Percentiles rank a stretch among this genome's conserved stretches.
These are phyloP conservation scores for Teratosphaeria epicoccoides DNA, from an alignment of 2,329 filamentous ascomycete genomes.

Conservation along the genomic window DNA sequence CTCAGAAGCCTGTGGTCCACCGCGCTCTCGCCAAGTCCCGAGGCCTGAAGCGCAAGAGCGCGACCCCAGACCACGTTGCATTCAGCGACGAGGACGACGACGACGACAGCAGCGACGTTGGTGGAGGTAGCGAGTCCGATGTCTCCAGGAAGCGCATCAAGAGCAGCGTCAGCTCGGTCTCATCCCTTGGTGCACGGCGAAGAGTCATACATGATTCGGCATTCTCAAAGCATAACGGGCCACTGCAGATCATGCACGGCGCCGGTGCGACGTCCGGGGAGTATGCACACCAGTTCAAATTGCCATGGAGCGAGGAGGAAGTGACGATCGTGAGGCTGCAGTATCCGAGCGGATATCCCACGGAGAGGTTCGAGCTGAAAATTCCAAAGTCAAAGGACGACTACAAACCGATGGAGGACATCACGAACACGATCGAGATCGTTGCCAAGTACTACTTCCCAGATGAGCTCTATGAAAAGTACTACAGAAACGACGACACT, in stretches of 20 bases:
- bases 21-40: slow-evolving; percentile 4
- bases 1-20: not conserved
- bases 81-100: slow-evolving; percentile 26
- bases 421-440: slow-evolving; percentile 47
- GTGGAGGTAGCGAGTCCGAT: slow-evolving; percentile 24
- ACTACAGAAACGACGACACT: slow-evolving; percentile 56
- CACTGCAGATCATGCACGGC: slow-evolving; percentile 30
- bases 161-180: slow-evolving; percentile 24
- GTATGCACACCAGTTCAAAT: slow-evolving; percentile 37
- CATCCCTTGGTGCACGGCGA: slow-evolving; percentile 12
- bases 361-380: slow-evolving; percentile 57
- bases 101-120: slow-evolving; percentile 20
- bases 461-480: slow-evolving; percentile 52
- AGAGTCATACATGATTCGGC: slow-evolving; percentile 13
- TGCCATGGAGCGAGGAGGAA: slow-evolving; percentile 32
- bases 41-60: slow-evolving; percentile 27
- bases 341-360: slow-evolving; percentile 58
- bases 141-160: slow-evolving; percentile 27
- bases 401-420: slow-evolving; percentile 51
- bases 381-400: slow-evolving; percentile 60
- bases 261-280: slow-evolving; percentile 31
- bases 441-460: slow-evolving; percentile 68
- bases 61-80: slow-evolving; percentile 22
- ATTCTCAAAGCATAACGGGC: slow-evolving; percentile 18
- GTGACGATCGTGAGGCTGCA: slow-evolving; percentile 50